These are phyloP conservation scores for Geotrichum australiense DNA, from an alignment of 1,139 yeast species.

Conservation along the genomic window DNA sequence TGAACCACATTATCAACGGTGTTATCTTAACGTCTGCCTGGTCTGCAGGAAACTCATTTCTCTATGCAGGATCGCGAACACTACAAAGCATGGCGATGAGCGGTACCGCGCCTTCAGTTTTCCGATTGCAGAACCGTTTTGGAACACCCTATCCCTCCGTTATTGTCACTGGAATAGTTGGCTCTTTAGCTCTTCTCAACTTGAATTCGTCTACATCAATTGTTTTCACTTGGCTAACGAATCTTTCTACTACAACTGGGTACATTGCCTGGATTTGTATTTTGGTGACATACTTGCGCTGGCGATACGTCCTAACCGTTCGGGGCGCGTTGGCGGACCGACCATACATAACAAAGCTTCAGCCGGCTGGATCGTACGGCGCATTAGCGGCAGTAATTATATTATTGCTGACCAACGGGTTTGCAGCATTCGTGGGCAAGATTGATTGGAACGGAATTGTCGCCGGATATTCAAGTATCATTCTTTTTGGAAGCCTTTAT, in stretches of 20 bases:
- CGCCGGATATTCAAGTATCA: slow-evolving; percentile 46
- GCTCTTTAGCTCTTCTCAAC: slow-evolving; percentile 39
- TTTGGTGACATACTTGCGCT: slow-evolving; percentile 43
- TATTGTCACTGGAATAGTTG: slow-evolving; percentile 27
- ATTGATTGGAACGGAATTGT: slow-evolving; percentile 48
- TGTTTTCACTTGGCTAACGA: slow-evolving; percentile 42
- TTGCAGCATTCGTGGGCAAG: slow-evolving; percentile 50
- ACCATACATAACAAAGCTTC: slow-evolving; percentile 41
- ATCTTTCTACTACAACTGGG: slow-evolving; percentile 41
- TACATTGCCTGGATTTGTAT: slow-evolving; percentile 42
- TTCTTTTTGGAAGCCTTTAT: slow-evolving; percentile 42
- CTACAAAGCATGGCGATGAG: slow-evolving; percentile 40
- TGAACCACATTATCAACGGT: slow-evolving; percentile 61
- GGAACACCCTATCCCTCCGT: slow-evolving; percentile 42
- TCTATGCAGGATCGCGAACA: slow-evolving; percentile 39
- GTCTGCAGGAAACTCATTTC: slow-evolving; percentile 39
- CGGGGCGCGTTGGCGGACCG: slow-evolving; percentile 27
- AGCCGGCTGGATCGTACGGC: slow-evolving; percentile 44
- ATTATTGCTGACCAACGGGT: slow-evolving; percentile 65
- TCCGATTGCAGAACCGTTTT: slow-evolving; percentile 36
- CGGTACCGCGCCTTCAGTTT: slow-evolving; percentile 46
- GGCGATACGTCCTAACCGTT: slow-evolving; percentile 44
- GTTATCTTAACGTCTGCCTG: slow-evolving; percentile 56
- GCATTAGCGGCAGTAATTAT: slow-evolving; percentile 39
- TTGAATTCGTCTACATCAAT: slow-evolving; percentile 41